Percentiles rank a stretch among this genome's conserved stretches.
These are phyloP conservation scores for Chlamydomonas sphaeroides DNA, from an alignment of 139 green algal genomes.

Conservation along the genomic window DNA sequence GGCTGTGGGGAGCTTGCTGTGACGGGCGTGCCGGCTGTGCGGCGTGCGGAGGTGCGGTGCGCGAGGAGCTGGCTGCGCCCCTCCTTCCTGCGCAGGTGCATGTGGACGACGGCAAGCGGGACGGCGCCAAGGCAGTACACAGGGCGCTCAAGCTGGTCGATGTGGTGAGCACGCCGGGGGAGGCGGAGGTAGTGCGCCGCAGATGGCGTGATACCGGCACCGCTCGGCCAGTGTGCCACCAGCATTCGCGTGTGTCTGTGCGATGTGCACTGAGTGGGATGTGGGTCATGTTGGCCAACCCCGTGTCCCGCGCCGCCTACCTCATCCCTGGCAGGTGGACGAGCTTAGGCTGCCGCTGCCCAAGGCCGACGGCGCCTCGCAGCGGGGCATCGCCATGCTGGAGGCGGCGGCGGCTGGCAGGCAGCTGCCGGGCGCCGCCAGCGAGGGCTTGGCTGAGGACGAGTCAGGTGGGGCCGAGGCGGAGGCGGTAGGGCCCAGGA, in stretches of 20 bases:
- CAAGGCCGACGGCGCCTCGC: background rate
- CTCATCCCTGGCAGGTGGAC: slow-evolving; percentile 4
- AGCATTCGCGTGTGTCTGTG: no score
- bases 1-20: no score
- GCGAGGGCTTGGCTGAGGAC: slow-evolving; percentile 8
- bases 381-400: no score
- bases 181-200: no score
- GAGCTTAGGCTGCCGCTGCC: slow-evolving; percentile 23
- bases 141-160: slow-evolving; percentile 3
- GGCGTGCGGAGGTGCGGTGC: no score
- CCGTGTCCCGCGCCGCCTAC: no score
- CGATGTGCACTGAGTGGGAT: no score
- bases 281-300: no score
- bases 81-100: background rate
- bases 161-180: background rate
- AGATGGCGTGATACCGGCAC: no score
- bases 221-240: no score
- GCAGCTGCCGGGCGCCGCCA: background rate
- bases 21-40: no score
- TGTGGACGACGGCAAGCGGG: background rate
- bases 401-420: background rate
- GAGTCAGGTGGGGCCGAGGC: slow-evolving; percentile 15
- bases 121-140: background rate
- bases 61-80: background rate
- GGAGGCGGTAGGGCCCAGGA: no score